Evolutionary conservation across 306 rosid genomes (phyloP).

Genomic region (Acacia crassicarpa): DNA sequence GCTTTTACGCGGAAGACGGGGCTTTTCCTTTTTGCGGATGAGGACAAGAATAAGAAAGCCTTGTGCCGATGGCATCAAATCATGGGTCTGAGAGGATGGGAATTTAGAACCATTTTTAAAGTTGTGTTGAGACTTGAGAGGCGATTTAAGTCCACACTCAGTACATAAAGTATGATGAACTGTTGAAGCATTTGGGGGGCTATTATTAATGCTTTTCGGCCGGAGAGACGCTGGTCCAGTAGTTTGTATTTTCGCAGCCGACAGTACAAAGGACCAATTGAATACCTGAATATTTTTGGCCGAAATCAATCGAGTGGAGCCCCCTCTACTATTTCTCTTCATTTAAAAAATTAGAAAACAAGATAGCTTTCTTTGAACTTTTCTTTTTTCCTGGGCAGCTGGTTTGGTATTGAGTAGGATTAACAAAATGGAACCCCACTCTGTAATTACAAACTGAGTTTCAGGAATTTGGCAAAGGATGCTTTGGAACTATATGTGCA

Average conservation of each 20-base stretch:
- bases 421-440: slow-evolving; percentile 5
- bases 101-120: slow-evolving; percentile 23
- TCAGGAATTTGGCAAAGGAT: slow-evolving; percentile 13
- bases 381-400: neutral
- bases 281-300: slow-evolving; percentile 30
- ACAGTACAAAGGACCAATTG: slow-evolving; percentile 37
- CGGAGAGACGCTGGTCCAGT: slow-evolving; percentile 38
- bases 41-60: slow-evolving; percentile 2
- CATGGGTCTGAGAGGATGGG: neutral
- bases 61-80: neutral
- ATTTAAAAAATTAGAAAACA: neutral
- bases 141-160: slow-evolving; percentile 30
- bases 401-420: slow-evolving; percentile 27
- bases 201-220: slow-evolving; percentile 44
- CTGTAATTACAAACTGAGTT: slow-evolving; percentile 19
- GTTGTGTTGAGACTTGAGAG: neutral
- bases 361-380: neutral
- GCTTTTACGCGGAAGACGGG: neutral
- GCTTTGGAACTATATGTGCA: slow-evolving; percentile 17
- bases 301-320: slow-evolving; percentile 26
- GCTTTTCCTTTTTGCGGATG: neutral
- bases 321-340: slow-evolving; percentile 11
- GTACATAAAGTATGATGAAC: slow-evolving; percentile 29
- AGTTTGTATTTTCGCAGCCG: slow-evolving; percentile 28
- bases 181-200: slow-evolving; percentile 37